phyloP scores from a whole-genome alignment of 129 eudicot species.

The Silybum marianum region DNA sequence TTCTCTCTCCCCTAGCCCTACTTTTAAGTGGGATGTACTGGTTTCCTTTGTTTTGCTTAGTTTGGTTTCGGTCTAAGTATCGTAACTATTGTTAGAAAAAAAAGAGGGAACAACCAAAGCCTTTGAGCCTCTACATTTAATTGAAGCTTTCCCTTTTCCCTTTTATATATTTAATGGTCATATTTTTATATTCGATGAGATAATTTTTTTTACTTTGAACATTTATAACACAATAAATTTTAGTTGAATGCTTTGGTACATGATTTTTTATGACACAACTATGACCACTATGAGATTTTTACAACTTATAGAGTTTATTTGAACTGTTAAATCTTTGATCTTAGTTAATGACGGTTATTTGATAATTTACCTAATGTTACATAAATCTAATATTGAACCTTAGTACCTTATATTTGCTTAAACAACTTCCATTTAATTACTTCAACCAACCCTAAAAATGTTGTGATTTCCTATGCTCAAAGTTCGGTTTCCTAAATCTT shows the following conservation, averaged over 20 bases:
- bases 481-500: not conserved
- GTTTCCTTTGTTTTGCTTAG: not conserved
- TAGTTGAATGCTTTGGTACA: not conserved
- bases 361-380: not conserved
- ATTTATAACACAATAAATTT: too few species aligned
- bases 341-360: too few species aligned
- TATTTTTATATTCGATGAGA: not conserved
- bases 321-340: not conserved
- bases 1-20: not conserved
- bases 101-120: too few species aligned
- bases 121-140: too few species aligned
- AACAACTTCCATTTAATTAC: not conserved
- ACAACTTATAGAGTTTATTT: too few species aligned
- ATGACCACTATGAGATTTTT: not conserved
- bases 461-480: too few species aligned
- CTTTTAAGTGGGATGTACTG: too few species aligned
- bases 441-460: not conserved
- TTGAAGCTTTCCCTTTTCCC: not conserved
- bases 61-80: not conserved
- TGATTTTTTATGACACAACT: not conserved
- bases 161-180: not conserved
- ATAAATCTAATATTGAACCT: not conserved
- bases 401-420: not conserved
- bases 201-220: not conserved
- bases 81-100: too few species aligned